phyloP scores from a whole-genome alignment of 306 rosid genomes.

The Citrullus mucosospermus region DNA sequence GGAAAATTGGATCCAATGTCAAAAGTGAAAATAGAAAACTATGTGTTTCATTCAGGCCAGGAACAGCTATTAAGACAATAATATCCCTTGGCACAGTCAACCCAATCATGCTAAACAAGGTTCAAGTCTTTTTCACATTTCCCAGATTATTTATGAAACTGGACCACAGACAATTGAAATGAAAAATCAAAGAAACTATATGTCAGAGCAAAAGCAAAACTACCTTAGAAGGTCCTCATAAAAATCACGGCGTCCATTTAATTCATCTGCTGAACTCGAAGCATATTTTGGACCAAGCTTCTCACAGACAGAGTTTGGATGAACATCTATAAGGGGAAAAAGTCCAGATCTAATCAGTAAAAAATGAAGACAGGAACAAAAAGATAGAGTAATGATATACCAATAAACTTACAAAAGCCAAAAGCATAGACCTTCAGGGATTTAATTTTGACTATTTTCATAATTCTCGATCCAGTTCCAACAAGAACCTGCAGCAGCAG shows the following conservation, averaged over 20 bases:
- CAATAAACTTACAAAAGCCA: constrained; percentile 78
- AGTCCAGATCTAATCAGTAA: neutral
- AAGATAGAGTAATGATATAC: constrained; percentile 7
- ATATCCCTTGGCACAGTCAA: neutral
- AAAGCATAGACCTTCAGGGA: constrained; percentile 82
- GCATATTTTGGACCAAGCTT: constrained; percentile 83
- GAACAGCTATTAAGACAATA: neutral
- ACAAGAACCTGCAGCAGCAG: constrained; percentile 60
- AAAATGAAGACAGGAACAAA: neutral
- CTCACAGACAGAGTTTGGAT: constrained; percentile 66
- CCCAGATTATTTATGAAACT: neutral
- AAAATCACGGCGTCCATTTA: constrained; percentile 41
- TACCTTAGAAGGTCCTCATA: constrained; percentile 94
- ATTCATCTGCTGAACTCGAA: constrained; percentile 54
- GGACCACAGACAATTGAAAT: neutral
- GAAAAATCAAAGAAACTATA: neutral
- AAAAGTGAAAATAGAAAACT: neutral
- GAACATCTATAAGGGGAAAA: constrained; percentile 46
- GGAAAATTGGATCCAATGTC: constrained; percentile 16
- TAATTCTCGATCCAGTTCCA: constrained; percentile 80
- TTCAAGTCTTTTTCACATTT: neutral
- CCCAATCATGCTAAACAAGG: neutral
- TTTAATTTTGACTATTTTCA: constrained; percentile 73
- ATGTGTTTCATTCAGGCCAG: constrained; percentile 4
- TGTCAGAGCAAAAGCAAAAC: constrained; percentile 1